These are phyloP conservation scores for Usnea hakonensis DNA, from an alignment of 495 filamentous ascomycete genomes.

Conservation along the genomic window DNA sequence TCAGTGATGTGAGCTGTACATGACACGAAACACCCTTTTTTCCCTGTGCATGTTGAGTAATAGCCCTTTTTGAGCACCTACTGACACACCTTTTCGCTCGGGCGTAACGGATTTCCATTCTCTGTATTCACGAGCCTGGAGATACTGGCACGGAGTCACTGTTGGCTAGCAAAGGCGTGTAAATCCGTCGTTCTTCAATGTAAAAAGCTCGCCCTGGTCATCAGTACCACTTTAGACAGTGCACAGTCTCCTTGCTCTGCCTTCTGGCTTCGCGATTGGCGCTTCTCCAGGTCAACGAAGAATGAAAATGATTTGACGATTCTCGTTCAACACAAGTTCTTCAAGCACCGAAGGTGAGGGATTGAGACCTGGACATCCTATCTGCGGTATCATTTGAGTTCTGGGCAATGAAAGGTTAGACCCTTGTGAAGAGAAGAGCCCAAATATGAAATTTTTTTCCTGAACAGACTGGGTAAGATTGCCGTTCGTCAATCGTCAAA, in stretches of 20 bases:
- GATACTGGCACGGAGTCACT: not conserved
- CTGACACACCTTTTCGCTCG: not conserved
- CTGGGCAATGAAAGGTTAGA: not conserved
- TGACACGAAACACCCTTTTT: not conserved
- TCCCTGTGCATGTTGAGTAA: not conserved
- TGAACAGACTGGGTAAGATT: not conserved
- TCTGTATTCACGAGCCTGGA: not conserved
- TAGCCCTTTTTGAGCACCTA: not conserved
- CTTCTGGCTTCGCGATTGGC: not conserved
- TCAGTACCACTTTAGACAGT: not conserved
- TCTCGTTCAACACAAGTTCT: not conserved
- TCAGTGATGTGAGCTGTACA: conserved; percentile 42
- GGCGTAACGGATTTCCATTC: not conserved
- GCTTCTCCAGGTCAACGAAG: not conserved
- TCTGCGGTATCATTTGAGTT: not conserved
- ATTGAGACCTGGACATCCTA: not conserved
- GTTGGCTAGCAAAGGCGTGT: conserved; percentile 6
- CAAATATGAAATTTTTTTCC: not conserved
- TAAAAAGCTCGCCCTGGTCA: not conserved
- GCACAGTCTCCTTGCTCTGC: not conserved
- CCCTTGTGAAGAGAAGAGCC: not conserved
- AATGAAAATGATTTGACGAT: not conserved
- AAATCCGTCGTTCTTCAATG: conserved; percentile 1
- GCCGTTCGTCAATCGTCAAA: not conserved
- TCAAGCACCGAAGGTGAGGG: not conserved